Evolutionary conservation across 768 basidiomycete species (phyloP), one percentile per base, ranked within the genome.

Genomic region (Mycena vulgaris): DNA sequence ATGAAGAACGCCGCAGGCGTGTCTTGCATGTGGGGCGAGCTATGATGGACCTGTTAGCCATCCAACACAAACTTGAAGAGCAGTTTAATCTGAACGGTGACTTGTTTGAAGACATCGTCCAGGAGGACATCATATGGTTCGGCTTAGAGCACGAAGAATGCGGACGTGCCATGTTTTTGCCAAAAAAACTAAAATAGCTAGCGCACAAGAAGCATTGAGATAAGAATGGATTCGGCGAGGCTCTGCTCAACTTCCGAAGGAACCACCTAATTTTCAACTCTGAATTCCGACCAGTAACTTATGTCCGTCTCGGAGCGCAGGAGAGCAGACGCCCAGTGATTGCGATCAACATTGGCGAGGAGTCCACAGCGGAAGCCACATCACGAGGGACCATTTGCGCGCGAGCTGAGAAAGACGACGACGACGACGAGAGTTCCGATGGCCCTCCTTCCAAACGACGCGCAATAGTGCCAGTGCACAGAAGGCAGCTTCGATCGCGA

Each of bases 31-130:
- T 64, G 6, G 63, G 37, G 3, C 35, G 23, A 7, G 39, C 21
- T 3, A n/a, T 64, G 39, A 17, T 55, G 39, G 19, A 42, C 13
- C 5, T 64, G 19, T 31, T 64, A 30, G 63, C 51, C 49, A 25
- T 64, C 55, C 63, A 64, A 28, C 23, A 64, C 25, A 52, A 55
- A 16, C 63, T 64, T 10, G 28, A 64, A 30, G 63, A 64, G 30
- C 63, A 51, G 51, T 28, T 37, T 6, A 14, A 37, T 37, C 14
- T 37, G 35, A 37, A 37, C 35, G 35, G 35, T 37, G 35, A 37
- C 35, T 7, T 37, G 35, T 37, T 37, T 14, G 35, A 37, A 37
- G 35, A 37, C 35, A 6, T 37, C 35, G 35, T 37, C 8, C 8
- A 37, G 35, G 35, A 14, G 14, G 35, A 6, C 14, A 37, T 37